Evolutionary conservation across 2,329 filamentous ascomycete genomes (phyloP).

Genomic region (Acrocalymma vagum): DNA sequence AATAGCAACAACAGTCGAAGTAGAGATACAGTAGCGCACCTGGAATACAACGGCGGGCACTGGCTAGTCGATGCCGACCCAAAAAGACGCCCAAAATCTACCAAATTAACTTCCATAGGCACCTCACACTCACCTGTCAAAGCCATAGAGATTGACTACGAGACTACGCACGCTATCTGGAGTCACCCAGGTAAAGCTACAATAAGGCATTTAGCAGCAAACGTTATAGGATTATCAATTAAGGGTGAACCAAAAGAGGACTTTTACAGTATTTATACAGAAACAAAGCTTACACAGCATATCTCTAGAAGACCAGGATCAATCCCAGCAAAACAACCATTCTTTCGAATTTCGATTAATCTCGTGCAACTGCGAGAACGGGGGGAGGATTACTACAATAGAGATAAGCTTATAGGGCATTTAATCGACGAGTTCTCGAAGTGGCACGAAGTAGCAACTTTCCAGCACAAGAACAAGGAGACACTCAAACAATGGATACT

Average conservation of each 20-base stretch:
- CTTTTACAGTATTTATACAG: constrained; percentile 4
- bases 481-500: constrained; percentile 8
- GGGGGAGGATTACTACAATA: constrained; percentile 12
- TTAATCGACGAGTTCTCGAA: constrained; percentile 7
- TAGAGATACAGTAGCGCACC: constrained; percentile 1
- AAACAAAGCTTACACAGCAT: constrained; percentile 9
- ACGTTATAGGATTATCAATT: neutral
- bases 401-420: constrained; percentile 4
- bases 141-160: no score
- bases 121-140: neutral
- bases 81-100: neutral
- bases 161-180: no score
- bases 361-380: constrained; percentile 12
- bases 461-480: constrained; percentile 1
- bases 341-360: constrained; percentile 9
- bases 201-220: neutral
- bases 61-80: constrained; percentile 8
- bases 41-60: constrained; percentile 13
- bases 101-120: neutral
- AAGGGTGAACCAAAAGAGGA: neutral
- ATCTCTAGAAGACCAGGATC: constrained; percentile 1
- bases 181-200: constrained; percentile 1
- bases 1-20: constrained; percentile 1
- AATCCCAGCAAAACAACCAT: constrained; percentile 4
- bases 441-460: constrained; percentile 10